These are phyloP conservation scores for Chlorella sp. DNA, from an alignment of 139 green algal species.

Conservation along the genomic window DNA sequence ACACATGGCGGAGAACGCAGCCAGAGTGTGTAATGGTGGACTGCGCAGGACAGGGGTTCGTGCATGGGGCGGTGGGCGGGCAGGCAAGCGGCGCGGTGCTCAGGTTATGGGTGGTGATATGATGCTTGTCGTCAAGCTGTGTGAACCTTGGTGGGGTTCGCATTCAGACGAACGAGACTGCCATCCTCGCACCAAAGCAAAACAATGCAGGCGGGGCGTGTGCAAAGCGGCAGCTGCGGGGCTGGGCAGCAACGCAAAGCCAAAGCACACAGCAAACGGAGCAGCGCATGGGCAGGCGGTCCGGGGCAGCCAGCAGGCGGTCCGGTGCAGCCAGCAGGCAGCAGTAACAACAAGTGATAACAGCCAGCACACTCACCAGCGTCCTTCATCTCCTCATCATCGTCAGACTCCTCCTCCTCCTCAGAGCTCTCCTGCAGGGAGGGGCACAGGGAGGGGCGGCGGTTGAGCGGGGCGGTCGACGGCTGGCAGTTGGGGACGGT, in stretches of 20 bases:
- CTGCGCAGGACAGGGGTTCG: no score
- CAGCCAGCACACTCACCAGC: neutral
- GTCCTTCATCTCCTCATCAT: slow-evolving; percentile 22
- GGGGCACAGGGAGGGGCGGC: no score
- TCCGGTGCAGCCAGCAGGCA: no score
- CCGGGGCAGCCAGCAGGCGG: neutral
- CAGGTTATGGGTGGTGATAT: slow-evolving; percentile 34
- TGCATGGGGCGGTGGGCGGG: neutral
- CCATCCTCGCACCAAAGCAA: slow-evolving; percentile 26
- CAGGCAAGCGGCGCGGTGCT: neutral
- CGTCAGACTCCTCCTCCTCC: slow-evolving; percentile 30
- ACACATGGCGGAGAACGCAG: neutral
- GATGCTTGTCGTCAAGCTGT: slow-evolving; percentile 32
- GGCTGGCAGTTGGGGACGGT: no score
- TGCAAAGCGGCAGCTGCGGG: neutral
- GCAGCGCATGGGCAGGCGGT: neutral
- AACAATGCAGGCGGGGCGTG: neutral
- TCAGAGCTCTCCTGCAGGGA: slow-evolving; percentile 35
- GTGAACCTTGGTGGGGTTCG: slow-evolving; percentile 28
- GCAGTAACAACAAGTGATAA: no score
- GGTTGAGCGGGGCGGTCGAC: no score
- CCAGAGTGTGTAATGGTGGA: neutral
- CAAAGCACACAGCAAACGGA: neutral
- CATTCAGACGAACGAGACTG: slow-evolving; percentile 37
- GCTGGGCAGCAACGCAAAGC: neutral